Evolutionary conservation across 805 yeast species (phyloP), one percentile per base, ranked within the genome.

Genomic region (Candida hungchunana): DNA sequence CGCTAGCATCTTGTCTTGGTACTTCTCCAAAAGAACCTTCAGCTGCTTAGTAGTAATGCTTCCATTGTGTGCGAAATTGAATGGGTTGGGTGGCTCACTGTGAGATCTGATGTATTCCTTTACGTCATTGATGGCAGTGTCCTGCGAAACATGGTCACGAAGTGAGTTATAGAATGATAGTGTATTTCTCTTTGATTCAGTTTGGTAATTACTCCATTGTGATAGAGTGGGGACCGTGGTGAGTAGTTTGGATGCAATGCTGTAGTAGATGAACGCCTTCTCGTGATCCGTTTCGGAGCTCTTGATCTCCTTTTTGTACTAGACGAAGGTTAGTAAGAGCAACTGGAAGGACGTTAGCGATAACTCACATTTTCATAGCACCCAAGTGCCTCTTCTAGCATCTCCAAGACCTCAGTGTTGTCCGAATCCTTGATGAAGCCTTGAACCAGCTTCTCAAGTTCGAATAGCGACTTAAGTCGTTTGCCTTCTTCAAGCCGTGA

Each of bases 1-100:
- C 9, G 89, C 42, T n/a, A 89, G 63, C 0, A 82, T 17, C 25
- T 45, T 51, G 19, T 39, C 16, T 32, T 43, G 23, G 16, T 44
- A 35, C 26, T 42, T 42, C 9, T 36, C 40, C 14, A 50, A 16
- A 7, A 46, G 21, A 1, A 26, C 20, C 22, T 45, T 45, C 34
- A 48, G 25, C 17, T 39, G 39, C 15, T 29, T 36, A 3, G 46
- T 30, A 16, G 37, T 39, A 8, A 48, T 41, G n/a, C 24, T 17
- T 1, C 47, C 50, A 26, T 39, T 37, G 30, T 42, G 39, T 22
- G 37, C 36, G 39, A 38, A 41, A 7, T 42, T 40, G 29, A 42
- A 39, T 2, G 43, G 39, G 20, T 26, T 40, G 6, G 40, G 43
- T 1, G 40, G 29, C 6, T 18, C 24, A 7, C 27, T 20, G 26